Evolutionary conservation across 2,329 filamentous ascomycete genomes (phyloP).

Genomic region (Talaromyces islandicus): DNA sequence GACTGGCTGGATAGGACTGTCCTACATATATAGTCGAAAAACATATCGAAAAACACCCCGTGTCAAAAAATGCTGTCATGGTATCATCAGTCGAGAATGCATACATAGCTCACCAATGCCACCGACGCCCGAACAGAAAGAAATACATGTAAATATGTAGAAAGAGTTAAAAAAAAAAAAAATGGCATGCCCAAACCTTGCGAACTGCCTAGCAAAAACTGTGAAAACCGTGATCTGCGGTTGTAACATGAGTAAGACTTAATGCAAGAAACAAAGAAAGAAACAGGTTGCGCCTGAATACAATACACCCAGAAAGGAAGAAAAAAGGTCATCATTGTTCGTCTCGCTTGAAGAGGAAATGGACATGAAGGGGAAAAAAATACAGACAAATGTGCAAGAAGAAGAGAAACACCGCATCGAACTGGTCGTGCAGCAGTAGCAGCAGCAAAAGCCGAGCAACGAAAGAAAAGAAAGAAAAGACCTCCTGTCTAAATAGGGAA

Average conservation of each 20-base stretch:
- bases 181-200: neutral
- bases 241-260: neutral
- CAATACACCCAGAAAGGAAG: slow-evolving; percentile 9
- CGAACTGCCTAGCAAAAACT: neutral
- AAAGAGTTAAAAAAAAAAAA: no score
- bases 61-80: neutral
- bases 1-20: neutral
- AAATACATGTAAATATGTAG: neutral
- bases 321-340: slow-evolving; percentile 32
- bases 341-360: slow-evolving; percentile 23
- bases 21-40: neutral
- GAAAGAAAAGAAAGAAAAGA: slow-evolving; percentile 18
- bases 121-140: neutral
- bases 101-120: neutral
- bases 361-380: slow-evolving; percentile 16
- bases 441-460: slow-evolving; percentile 17
- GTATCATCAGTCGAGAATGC: neutral
- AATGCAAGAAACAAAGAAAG: slow-evolving; percentile 11
- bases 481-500: slow-evolving; percentile 16
- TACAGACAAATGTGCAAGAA: neutral
- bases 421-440: neutral
- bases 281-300: slow-evolving; percentile 11
- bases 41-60: neutral
- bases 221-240: neutral
- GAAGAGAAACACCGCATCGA: neutral